A percentile compares a stretch with the other conserved stretches of the same genome.
Evolutionary conservation across 768 basidiomycete genomes (phyloP).

Genomic region (Tulasnella sp.): DNA sequence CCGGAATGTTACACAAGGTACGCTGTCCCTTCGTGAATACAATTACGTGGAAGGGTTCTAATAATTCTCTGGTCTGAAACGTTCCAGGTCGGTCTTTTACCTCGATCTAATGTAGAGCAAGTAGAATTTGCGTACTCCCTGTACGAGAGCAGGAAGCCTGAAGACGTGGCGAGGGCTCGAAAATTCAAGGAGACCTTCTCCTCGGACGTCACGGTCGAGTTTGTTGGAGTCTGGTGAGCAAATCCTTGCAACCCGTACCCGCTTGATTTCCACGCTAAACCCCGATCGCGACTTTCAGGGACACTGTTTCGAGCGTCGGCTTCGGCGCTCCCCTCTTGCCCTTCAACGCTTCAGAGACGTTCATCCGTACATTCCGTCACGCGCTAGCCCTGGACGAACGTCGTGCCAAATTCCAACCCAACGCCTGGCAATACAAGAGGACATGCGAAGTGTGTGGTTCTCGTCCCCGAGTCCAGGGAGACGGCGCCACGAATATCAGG

Average conservation of each 20-base stretch:
- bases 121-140: conserved; percentile 29
- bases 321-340: conserved; percentile 31
- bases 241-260: too few relatives aligned
- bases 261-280: too few relatives aligned
- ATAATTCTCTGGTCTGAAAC: background rate
- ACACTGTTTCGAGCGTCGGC: conserved; percentile 35
- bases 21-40: too few relatives aligned
- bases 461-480: conserved; percentile 37
- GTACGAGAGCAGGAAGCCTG: background rate
- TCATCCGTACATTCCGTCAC: conserved; percentile 33
- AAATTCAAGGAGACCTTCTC: conserved; percentile 28
- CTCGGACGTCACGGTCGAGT: conserved; percentile 23
- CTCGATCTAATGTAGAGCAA: conserved; percentile 31
- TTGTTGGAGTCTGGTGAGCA: conserved; percentile 29
- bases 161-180: background rate
- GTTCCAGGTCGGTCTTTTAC: conserved; percentile 40
- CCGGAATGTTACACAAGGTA: conserved; percentile 54
- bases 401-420: conserved; percentile 62
- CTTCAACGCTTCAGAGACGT: conserved; percentile 31
- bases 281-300: background rate
- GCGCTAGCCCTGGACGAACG: conserved; percentile 43
- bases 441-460: conserved; percentile 36
- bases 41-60: background rate
- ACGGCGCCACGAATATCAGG: conserved; percentile 31
- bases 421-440: conserved; percentile 52